These are phyloP conservation scores for Sugiyamaella americana DNA, from an alignment of 805 yeast genomes.

Conservation along the genomic window DNA sequence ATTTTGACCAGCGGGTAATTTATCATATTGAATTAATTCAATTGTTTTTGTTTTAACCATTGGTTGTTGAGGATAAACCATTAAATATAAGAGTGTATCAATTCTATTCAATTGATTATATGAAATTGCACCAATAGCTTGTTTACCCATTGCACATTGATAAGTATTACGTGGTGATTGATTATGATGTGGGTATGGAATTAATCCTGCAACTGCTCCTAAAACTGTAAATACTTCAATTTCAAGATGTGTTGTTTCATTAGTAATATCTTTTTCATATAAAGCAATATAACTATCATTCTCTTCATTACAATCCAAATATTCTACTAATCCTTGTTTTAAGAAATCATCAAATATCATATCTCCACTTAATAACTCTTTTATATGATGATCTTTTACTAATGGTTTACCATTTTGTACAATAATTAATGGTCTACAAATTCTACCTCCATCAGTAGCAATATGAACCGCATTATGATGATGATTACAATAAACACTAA, in stretches of 20 bases:
- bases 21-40: slow-evolving; percentile 91
- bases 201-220: slow-evolving; percentile 89
- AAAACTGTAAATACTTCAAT: slow-evolving; percentile 90
- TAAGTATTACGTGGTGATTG: slow-evolving; percentile 90
- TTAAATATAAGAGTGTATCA: slow-evolving; percentile 84
- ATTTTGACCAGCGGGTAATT: slow-evolving; percentile 97
- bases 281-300: slow-evolving; percentile 90
- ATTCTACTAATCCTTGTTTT: slow-evolving; percentile 81
- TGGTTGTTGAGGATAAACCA: slow-evolving; percentile 99
- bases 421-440: slow-evolving; percentile 92
- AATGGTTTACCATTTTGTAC: slow-evolving; percentile 65
- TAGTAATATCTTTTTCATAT: slow-evolving; percentile 61
- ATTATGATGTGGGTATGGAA: slow-evolving; percentile 89
- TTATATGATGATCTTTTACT: slow-evolving; percentile 68
- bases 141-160: slow-evolving; percentile 97
- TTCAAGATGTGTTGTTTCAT: slow-evolving; percentile 77
- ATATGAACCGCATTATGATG: slow-evolving; percentile 93
- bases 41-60: slow-evolving; percentile 98
- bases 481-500: slow-evolving; percentile 81
- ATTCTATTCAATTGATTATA: slow-evolving; percentile 94
- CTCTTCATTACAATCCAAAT: slow-evolving; percentile 94
- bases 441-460: slow-evolving; percentile 98
- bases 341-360: slow-evolving; percentile 91
- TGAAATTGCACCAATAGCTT: slow-evolving; percentile 99
- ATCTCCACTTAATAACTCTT: slow-evolving; percentile 54